Base-by-base conservation (phyloP, 164 flowering plant species). In the Berberis thunbergii region DNA sequence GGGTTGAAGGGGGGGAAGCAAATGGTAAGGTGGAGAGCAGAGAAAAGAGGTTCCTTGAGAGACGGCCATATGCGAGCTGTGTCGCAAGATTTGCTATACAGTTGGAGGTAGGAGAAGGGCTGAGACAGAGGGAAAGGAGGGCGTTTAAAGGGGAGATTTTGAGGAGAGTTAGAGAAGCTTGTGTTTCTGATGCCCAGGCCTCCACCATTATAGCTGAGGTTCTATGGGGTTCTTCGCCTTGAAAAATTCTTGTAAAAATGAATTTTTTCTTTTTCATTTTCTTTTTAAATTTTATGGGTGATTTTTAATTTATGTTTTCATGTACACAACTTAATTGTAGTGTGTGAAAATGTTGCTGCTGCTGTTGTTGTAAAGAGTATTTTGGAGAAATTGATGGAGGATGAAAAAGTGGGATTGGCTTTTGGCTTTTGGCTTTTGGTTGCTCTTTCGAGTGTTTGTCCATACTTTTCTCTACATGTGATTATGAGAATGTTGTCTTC, bases 181-280 rank as follows among this genome's bases (percentile, higher is more conserved):
- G 70, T 59, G 69, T 53, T 65, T 75, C 77, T 54, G 91, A 86
- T 66, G 91, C 94, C 42, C 91, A 86, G 60, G 79, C 86, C 55
- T 87, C 96, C 60, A 84, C 96, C 57, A 81, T 90, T 74, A 50
- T 83, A 63, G 96, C 94, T n/a, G 94, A 86, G 73, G 92, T 93
- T 42, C 65, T 88, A 61, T 90, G 97, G 97, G 96, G 94, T 38
- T 77, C 96, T 61, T 83, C 88, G 44, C 91, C 85, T 64, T 89
- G 81, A 84, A 70, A 42, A 54, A 50, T 11, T 26, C 2, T 49
- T 40, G 2, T n/a, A 8, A 44, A 43, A 60, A 2, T n/a, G 26
- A 13, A 43, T 2, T 45, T 4, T 39, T 49, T 61, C 48, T 38
- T 44, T 46, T 1, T 60, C 10, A 13, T n/a, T 62, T 49, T 40